These are phyloP conservation scores for Cucurbita pepo DNA, from an alignment of 306 rosid genomes.

Conservation along the genomic window DNA sequence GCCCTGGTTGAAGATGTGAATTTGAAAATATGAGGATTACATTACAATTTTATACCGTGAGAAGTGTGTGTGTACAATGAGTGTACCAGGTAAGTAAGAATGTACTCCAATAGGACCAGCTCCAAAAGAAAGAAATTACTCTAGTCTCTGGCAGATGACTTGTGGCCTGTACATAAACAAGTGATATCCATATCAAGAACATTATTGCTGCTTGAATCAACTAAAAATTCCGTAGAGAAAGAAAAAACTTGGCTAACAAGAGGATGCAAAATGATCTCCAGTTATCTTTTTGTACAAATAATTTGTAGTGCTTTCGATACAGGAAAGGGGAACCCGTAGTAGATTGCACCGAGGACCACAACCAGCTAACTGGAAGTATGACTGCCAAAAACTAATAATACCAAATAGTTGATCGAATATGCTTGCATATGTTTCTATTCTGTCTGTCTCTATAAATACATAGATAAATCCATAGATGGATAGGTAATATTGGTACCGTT, in stretches of 20 bases:
- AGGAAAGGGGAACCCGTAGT: background rate
- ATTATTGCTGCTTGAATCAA: background rate
- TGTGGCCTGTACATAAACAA: conserved; percentile 36
- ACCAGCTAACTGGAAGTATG: background rate
- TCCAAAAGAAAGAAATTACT: conserved; percentile 93
- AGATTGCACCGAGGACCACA: background rate
- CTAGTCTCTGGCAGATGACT: conserved; percentile 37
- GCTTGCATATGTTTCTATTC: background rate
- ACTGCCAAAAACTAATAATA: background rate
- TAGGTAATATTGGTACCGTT: background rate
- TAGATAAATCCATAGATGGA: background rate
- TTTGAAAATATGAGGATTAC: conserved; percentile 29
- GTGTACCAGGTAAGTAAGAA: conserved; percentile 75
- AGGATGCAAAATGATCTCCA: background rate
- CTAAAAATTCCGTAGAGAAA: background rate
- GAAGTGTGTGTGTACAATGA: background rate
- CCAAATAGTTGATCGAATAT: background rate
- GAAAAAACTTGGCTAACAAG: background rate
- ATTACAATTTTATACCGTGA: conserved; percentile 3
- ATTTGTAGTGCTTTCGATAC: background rate
- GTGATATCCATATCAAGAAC: conserved; percentile 2
- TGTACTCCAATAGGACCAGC: conserved; percentile 96
- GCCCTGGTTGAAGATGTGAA: conserved; percentile 67
- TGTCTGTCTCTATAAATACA: background rate
- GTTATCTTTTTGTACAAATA: background rate